Conservation (phyloP, 208 protist species). For the Trypanosoma scelopori region DNA sequence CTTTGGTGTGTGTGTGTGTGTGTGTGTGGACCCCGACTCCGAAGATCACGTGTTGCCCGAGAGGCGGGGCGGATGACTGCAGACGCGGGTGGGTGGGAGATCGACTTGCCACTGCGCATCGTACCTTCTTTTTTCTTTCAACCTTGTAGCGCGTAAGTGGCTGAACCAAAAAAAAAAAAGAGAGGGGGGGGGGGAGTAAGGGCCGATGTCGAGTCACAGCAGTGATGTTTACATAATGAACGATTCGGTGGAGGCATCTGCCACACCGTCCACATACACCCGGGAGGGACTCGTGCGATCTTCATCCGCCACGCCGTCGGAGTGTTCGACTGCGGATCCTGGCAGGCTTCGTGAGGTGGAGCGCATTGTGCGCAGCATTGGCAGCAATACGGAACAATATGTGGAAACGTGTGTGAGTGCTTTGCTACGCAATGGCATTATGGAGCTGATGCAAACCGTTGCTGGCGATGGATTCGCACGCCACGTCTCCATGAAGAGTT, state of each 20-base stretch:
- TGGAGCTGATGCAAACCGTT: slow-evolving; percentile 20
- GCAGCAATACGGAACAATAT: slow-evolving; percentile 19
- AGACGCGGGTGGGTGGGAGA: no score
- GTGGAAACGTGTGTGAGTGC: slow-evolving; percentile 12
- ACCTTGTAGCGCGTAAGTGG: not conserved
- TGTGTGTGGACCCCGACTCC: no score
- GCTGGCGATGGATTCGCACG: slow-evolving; percentile 23
- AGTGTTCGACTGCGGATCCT: not conserved
- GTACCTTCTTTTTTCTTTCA: not conserved
- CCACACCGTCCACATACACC: not conserved
- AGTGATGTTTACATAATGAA: slow-evolving; percentile 35
- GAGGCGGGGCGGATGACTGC: no score
- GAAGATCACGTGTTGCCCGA: no score
- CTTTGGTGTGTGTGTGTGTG: no score
- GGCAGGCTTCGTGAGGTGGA: not conserved
- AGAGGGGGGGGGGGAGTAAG: no score
- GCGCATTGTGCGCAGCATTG: not conserved
- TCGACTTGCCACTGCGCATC: no score
- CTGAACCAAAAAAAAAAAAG: not conserved
- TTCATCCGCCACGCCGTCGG: not conserved
- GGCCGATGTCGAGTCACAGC: slow-evolving; percentile 27
- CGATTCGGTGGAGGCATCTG: not conserved
- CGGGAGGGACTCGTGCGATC: slow-evolving; percentile 6
- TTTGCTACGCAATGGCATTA: slow-evolving; percentile 20
- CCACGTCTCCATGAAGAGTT: slow-evolving; percentile 1